These are phyloP conservation scores for Rhodamnia argentea DNA, from an alignment of 345 rosid species.

Conservation along the genomic window DNA sequence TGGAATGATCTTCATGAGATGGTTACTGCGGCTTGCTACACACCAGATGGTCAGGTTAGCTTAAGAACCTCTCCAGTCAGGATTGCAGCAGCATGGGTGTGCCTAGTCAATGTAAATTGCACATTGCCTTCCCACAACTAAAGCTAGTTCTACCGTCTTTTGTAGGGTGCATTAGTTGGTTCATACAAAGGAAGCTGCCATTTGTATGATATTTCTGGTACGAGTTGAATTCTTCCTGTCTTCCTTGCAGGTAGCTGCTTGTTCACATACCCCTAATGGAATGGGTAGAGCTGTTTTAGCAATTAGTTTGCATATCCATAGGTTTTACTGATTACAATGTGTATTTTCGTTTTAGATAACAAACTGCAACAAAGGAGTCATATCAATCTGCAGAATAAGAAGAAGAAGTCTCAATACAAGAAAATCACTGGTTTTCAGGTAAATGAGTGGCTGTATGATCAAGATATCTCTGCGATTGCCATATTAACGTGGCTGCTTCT, in stretches of 20 bases:
- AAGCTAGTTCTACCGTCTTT: background rate
- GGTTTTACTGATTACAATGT: background rate
- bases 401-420: constrained; percentile 83
- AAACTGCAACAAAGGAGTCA: constrained; percentile 64
- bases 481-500: background rate
- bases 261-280: background rate
- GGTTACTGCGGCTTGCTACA: constrained; percentile 97
- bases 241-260: background rate
- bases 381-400: constrained; percentile 80
- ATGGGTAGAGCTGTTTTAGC: background rate
- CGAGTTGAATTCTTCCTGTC: background rate
- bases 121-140: background rate
- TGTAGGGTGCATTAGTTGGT: constrained; percentile 89
- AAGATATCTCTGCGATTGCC: background rate
- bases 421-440: constrained; percentile 99
- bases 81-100: background rate
- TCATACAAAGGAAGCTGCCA: constrained; percentile 89
- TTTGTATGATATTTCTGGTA: constrained; percentile 65
- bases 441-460: background rate
- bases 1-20: constrained; percentile 98
- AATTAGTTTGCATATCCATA: background rate
- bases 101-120: background rate
- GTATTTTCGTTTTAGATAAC: constrained; percentile 40
- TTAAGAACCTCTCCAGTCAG: background rate
- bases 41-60: constrained; percentile 94